phyloP scores from a whole-genome alignment of 176 grass and related monocot genomes.

The Triticum turgidum region DNA sequence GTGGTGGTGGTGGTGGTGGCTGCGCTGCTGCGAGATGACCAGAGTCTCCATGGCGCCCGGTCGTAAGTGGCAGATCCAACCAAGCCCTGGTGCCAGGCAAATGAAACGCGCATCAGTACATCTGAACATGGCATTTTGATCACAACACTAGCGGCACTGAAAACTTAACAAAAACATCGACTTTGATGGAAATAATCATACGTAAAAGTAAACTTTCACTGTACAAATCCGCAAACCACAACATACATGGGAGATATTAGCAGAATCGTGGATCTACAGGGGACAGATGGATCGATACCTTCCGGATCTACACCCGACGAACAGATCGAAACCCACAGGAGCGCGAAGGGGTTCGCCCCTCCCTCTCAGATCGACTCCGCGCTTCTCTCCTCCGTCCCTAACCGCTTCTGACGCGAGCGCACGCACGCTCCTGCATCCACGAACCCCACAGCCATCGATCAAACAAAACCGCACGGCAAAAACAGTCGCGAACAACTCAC shows the following conservation, averaged over 20 bases:
- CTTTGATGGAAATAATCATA: background rate
- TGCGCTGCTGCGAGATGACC: slow-evolving; percentile 68
- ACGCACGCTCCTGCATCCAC: slow-evolving; percentile 30
- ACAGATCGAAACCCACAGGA: slow-evolving; percentile 12
- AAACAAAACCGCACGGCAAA: background rate
- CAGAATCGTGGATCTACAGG: background rate
- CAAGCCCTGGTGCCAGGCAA: slow-evolving; percentile 29
- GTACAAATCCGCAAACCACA: background rate
- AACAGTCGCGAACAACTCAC: background rate
- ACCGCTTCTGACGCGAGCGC: background rate
- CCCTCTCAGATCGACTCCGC: background rate
- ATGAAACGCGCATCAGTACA: slow-evolving; percentile 29
- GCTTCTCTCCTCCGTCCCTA: background rate
- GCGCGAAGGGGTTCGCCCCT: background rate
- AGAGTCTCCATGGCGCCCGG: slow-evolving; percentile 55
- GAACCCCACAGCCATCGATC: background rate
- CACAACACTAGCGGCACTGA: background rate
- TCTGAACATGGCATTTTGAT: slow-evolving; percentile 19
- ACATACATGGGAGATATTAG: background rate
- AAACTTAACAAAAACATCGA: background rate
- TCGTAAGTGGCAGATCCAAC: background rate
- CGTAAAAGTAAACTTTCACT: background rate
- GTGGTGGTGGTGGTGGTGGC: slow-evolving; percentile 44
- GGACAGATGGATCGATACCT: background rate
- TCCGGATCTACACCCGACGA: slow-evolving; percentile 32